Base-by-base conservation (phyloP, 306 rosid genomes). In the Myrica gale region DNA sequence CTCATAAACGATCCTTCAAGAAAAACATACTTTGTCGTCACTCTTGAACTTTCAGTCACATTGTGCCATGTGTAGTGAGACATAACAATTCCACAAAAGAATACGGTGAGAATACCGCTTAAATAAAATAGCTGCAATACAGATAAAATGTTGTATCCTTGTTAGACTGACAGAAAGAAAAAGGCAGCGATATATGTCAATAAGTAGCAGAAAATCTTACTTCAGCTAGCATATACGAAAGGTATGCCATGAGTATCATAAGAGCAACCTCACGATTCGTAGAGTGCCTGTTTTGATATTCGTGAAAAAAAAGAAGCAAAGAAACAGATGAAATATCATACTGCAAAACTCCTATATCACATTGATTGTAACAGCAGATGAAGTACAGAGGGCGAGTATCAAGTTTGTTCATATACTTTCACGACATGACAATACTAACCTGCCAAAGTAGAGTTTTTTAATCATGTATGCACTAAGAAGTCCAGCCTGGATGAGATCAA, bases 51-150 rank as follows among this genome's bases (percentile, higher is more conserved):
- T 84, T 92, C 96, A 1, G 97, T 96, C 81, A 96, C 97, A 80
- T 92, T 92, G 81, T 96, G 97, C 99, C 99, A 96, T n/a, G 98
- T 89, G 82, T 96, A 96, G 81, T 96, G 99, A 76, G 99, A 96
- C 99, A 96, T 96, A 66, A 96, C 96, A 84, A 96, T 96, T 74
- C 99, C 99, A 51, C 98, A 89, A 81, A 96, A 92, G 93, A 96
- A 96, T 80, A 96, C 97, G 0, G 99, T 96, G 76, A 96, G 90
- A 87, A 96, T 96, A 45, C 90, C 99, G 84, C 99, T 96, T 19
- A 96, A 81, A 76, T 88, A 70, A 81, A 92, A 96, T 57, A 96
- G 93, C 99, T 96, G 96, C 88, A 80, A 78, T 65, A 74, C 45
- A 78, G 70, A 76, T 39, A 67, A 51, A 54, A 45, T 39, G 6